Percentiles rank a stretch among this genome's conserved stretches.
Evolutionary conservation across 169 alveolate species (phyloP).

Genomic region (Miamiensis avidus): DNA sequence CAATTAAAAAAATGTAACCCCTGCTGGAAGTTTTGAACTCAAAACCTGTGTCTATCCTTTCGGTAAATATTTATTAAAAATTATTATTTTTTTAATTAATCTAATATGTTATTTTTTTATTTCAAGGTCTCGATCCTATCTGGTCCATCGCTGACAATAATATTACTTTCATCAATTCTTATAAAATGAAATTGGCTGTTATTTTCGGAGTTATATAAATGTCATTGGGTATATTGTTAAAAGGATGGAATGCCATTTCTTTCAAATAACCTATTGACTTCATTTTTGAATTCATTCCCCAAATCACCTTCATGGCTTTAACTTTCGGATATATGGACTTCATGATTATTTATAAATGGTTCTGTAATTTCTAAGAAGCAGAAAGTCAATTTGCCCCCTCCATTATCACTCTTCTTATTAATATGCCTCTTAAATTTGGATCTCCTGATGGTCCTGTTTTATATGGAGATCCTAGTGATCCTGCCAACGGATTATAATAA

Average conservation of each 20-base stretch:
- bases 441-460: slow-evolving; percentile 58
- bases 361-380: slow-evolving; percentile 39
- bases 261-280: slow-evolving; percentile 92
- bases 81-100: neutral
- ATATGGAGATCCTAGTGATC: slow-evolving; percentile 55
- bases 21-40: neutral
- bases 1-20: neutral
- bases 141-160: slow-evolving; percentile 97
- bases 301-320: slow-evolving; percentile 92
- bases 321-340: slow-evolving; percentile 97
- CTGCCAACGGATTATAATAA: slow-evolving; percentile 78
- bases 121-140: slow-evolving; percentile 95
- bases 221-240: slow-evolving; percentile 93
- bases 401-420: slow-evolving; percentile 95
- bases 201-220: slow-evolving; percentile 92
- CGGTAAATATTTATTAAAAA: slow-evolving; percentile 6
- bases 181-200: slow-evolving; percentile 99
- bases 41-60: slow-evolving; percentile 37
- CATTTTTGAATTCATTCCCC: slow-evolving; percentile 98
- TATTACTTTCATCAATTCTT: slow-evolving; percentile 93
- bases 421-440: slow-evolving; percentile 89
- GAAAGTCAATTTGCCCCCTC: slow-evolving; percentile 89
- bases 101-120: neutral
- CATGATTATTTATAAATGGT: slow-evolving; percentile 95
- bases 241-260: slow-evolving; percentile 93